A percentile compares a stretch with the other conserved stretches of the same genome.
phyloP scores from a whole-genome alignment of 352 stramenopile genomes.

The Pythium coloratum region DNA sequence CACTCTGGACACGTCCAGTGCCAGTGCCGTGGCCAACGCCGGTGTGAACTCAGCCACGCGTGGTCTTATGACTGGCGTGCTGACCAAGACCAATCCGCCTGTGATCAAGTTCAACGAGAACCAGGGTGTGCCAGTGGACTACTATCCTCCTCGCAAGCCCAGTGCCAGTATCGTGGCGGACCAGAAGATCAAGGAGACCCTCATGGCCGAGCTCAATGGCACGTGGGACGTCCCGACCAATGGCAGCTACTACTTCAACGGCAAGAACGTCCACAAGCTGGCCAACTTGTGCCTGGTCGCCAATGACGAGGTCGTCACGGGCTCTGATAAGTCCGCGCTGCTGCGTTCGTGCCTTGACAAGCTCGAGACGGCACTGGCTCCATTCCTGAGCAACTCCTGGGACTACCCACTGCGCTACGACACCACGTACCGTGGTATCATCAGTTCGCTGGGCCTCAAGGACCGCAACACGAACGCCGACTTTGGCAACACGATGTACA shows the following conservation, averaged over 20 bases:
- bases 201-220: constrained; percentile 37
- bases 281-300: neutral
- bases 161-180: constrained; percentile 21
- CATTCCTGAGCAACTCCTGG: constrained; percentile 53
- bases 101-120: constrained; percentile 54
- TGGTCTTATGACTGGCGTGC: constrained; percentile 50
- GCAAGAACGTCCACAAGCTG: neutral
- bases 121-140: constrained; percentile 39
- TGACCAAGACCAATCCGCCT: constrained; percentile 45
- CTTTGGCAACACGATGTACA: constrained; percentile 73
- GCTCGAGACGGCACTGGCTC: constrained; percentile 42
- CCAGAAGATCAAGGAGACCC: constrained; percentile 39
- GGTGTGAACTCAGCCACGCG: constrained; percentile 50
- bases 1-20: constrained; percentile 49
- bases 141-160: constrained; percentile 47
- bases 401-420: constrained; percentile 57
- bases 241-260: neutral
- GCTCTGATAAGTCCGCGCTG: constrained; percentile 28
- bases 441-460: constrained; percentile 53
- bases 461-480: constrained; percentile 48
- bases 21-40: constrained; percentile 28
- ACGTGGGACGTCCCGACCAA: neutral
- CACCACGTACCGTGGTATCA: constrained; percentile 49
- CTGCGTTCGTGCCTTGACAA: constrained; percentile 48
- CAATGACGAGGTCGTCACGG: neutral